Percentiles rank a stretch among this genome's conserved stretches.
Evolutionary conservation across 441 rosid genomes (phyloP).

Genomic region (Cnidoscolus chayamansa): DNA sequence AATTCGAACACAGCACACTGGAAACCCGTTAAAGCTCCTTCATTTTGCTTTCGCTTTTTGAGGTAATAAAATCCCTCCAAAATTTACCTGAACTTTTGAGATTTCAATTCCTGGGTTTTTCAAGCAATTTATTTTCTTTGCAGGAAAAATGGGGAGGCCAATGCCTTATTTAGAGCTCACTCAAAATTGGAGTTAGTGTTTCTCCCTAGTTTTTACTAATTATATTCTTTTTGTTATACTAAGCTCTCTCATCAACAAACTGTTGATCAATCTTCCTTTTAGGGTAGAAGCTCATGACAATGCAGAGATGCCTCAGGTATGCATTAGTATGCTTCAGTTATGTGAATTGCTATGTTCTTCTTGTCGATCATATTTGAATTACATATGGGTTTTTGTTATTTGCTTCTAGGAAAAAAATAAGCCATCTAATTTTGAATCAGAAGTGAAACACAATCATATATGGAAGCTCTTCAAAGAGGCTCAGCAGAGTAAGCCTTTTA

Average conservation of each 20-base stretch:
- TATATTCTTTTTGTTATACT: neutral
- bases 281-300: conserved; percentile 44
- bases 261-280: conserved; percentile 10
- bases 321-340: neutral
- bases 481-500: conserved; percentile 48
- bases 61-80: conserved; percentile 22
- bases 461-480: conserved; percentile 74
- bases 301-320: conserved; percentile 43
- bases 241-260: neutral
- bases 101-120: neutral
- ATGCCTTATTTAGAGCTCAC: conserved; percentile 27
- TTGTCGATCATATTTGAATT: neutral
- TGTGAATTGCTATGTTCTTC: neutral
- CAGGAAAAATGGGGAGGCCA: conserved; percentile 42
- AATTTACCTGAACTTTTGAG: neutral
- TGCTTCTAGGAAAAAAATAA: conserved; percentile 34
- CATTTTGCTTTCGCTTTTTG: conserved; percentile 34
- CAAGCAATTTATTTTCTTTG: conserved; percentile 4
- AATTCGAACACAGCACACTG: neutral
- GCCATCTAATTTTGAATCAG: conserved; percentile 30
- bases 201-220: neutral
- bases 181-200: conserved; percentile 33
- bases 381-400: conserved; percentile 12
- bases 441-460: conserved; percentile 40
- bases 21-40: conserved; percentile 21